Evolutionary conservation across 1,139 yeast genomes (phyloP), one percentile per base, ranked within the genome.

Genomic region (Candida frijolesensis): DNA sequence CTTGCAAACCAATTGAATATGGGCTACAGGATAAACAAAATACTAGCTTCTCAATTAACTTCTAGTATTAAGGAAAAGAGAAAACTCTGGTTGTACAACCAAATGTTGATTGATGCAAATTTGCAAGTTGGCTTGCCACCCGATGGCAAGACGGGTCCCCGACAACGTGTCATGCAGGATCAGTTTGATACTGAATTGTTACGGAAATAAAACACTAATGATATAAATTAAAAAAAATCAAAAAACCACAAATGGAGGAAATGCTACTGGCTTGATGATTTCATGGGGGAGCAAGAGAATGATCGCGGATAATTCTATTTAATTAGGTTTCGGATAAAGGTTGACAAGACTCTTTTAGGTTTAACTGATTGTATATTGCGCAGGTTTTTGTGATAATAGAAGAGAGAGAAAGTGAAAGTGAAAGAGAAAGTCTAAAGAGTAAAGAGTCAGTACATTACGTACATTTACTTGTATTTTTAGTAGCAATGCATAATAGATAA

Each of bases 51-150:
- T 4, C 77, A 81, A 51, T 69, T 84, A 35, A 63, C 67, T 2
- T 57, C 59, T 4, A 61, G 75, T 7, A 66, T 73, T 11, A 57
- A 64, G 29, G 70, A 73, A 44, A 76, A 77, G 53, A 63, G 82
- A 47, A 67, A 68, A 45, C 65, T 77, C 42, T 83, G 89, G 86
- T 57, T 76, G 4, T 74, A 76, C 25, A 87, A 83, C 57, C 92
- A 88, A 61, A 57, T 73, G 30, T 62, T 86, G 22, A 59, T 87
- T 41, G 87, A 85, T 60, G 76, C 75, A 32, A 73, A 82, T 54
- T 60, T 79, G 25, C 59, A 64, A 45, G 54, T 72, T 15, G 77
- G 78, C 4, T 63, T 76, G 16, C 78, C 77, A 2, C 64, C 64
- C 1, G 60, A 57, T 32, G 62, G 57, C 5, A 51, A 55, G 7